Conservation (phyloP, 306 rosid species). For the Cicer yamashitae region DNA sequence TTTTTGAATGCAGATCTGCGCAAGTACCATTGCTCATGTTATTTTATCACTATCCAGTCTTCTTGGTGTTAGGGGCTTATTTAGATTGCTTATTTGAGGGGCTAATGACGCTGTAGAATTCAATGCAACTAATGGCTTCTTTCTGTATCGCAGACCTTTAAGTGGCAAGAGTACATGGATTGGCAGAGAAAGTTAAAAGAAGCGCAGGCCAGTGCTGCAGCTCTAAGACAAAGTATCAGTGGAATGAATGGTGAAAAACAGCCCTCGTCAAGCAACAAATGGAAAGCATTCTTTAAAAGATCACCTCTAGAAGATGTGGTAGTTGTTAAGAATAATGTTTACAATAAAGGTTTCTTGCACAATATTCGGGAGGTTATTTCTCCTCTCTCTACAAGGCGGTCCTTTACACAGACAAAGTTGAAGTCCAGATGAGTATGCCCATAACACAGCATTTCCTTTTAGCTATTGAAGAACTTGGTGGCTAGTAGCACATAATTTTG, state of each 20-base stretch:
- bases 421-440: constrained; percentile 62
- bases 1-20: constrained; percentile 18
- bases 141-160: constrained; percentile 66
- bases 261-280: constrained; percentile 73
- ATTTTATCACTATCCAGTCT: constrained; percentile 16
- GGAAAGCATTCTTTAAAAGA: constrained; percentile 69
- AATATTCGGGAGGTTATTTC: constrained; percentile 70
- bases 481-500: constrained; percentile 42
- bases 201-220: constrained; percentile 72
- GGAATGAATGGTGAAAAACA: constrained; percentile 59
- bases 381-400: constrained; percentile 67
- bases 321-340: constrained; percentile 68
- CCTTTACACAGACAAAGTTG: constrained; percentile 54
- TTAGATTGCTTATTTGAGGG: constrained; percentile 1
- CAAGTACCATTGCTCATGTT: constrained; percentile 18
- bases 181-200: constrained; percentile 79
- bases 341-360: constrained; percentile 69
- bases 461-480: constrained; percentile 33
- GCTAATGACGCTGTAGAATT: constrained; percentile 30
- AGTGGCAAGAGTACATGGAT: constrained; percentile 86
- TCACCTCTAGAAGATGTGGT: constrained; percentile 67
- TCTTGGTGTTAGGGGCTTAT: background rate
- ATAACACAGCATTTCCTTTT: background rate
- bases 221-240: constrained; percentile 64
- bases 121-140: constrained; percentile 41